Conservation (phyloP, 1,284 basidiomycete genomes). For the Microbotryum saponariae region DNA sequence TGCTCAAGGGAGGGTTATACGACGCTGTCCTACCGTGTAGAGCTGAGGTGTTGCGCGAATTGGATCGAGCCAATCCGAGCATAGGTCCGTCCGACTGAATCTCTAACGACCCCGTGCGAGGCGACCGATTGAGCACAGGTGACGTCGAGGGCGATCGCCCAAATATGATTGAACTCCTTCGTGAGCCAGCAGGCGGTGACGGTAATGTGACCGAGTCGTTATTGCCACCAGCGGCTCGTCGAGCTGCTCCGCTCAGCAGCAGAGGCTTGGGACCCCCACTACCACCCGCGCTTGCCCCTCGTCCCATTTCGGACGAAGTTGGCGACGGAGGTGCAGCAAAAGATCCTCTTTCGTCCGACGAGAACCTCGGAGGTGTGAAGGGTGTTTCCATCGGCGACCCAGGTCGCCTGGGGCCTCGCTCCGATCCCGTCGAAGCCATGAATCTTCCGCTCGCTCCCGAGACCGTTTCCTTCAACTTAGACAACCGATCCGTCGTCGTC, state of each 20-base stretch:
- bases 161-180: neutral
- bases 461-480: slow-evolving; percentile 16
- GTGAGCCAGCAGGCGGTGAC: neutral
- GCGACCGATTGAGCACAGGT: slow-evolving; percentile 6
- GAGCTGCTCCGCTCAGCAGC: slow-evolving; percentile 12
- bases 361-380: slow-evolving; percentile 21
- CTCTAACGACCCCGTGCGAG: slow-evolving; percentile 5
- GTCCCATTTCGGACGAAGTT: neutral
- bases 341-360: neutral
- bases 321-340: neutral
- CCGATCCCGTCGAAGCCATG: slow-evolving; percentile 8
- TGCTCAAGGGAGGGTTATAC: neutral
- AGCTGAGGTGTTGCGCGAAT: neutral
- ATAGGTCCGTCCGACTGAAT: slow-evolving; percentile 10
- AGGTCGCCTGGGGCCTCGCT: neutral
- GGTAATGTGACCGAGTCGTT: slow-evolving; percentile 10
- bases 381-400: slow-evolving; percentile 22
- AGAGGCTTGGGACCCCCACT: slow-evolving; percentile 23
- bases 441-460: slow-evolving; percentile 6
- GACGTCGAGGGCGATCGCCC: slow-evolving; percentile 8
- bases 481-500: slow-evolving; percentile 7
- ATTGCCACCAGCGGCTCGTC: slow-evolving; percentile 11
- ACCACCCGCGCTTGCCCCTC: neutral
- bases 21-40: neutral
- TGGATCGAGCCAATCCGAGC: slow-evolving; percentile 1